Evolutionary conservation across 1,284 basidiomycete genomes (phyloP).

Genomic region (Termitomyces sp.): DNA sequence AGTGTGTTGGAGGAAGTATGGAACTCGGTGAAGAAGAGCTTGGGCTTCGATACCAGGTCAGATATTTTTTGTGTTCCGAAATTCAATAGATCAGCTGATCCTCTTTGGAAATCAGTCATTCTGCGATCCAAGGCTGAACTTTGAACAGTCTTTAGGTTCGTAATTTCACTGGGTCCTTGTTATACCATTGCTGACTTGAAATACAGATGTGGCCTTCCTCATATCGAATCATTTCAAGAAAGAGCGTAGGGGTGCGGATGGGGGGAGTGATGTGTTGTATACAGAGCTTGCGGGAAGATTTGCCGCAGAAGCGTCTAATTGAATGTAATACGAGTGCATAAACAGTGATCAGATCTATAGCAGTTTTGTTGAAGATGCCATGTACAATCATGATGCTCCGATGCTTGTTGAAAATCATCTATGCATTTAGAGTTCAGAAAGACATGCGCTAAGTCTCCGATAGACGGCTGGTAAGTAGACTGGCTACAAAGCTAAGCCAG

Average conservation of each 20-base stretch:
- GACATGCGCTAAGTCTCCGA: no score
- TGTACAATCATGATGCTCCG: not conserved
- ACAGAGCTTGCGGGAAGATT: constrained; percentile 28
- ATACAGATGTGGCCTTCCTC: constrained; percentile 70
- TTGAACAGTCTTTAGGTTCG: constrained; percentile 77
- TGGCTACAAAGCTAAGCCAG: no score
- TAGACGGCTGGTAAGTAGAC: no score
- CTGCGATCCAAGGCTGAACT: constrained; percentile 79
- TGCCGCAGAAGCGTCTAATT: not conserved
- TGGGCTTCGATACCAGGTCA: constrained; percentile 68
- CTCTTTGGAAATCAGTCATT: constrained; percentile 45
- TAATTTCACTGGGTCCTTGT: constrained; percentile 8
- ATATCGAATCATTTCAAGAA: constrained; percentile 77
- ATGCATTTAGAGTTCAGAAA: not conserved
- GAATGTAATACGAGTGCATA: not conserved
- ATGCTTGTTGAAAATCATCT: not conserved
- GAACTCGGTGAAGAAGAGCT: constrained; percentile 71
- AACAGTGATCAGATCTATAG: not conserved
- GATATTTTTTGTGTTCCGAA: constrained; percentile 11
- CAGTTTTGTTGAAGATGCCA: not conserved
- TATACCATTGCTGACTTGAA: not conserved
- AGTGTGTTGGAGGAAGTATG: constrained; percentile 82
- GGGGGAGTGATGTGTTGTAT: constrained; percentile 28
- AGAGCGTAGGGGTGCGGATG: constrained; percentile 36
- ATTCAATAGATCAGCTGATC: not conserved